Evolutionary conservation across 176 grass and related monocot species (phyloP).

Genomic region (Aegilops longissima): DNA sequence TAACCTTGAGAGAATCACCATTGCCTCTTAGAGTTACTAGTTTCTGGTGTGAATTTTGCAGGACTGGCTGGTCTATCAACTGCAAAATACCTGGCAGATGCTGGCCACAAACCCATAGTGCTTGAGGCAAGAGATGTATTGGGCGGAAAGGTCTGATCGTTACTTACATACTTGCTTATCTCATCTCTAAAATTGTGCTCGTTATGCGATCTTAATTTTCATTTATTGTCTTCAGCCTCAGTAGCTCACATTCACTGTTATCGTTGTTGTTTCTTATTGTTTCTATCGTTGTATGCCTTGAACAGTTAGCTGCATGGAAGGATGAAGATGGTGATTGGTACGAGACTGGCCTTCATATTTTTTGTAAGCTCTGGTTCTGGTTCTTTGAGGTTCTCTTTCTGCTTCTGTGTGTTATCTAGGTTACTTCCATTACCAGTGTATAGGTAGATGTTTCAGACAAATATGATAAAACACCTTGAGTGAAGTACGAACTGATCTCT

Average conservation of each 20-base stretch:
- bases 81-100: conserved; percentile 94
- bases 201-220: background rate
- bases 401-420: conserved; percentile 6
- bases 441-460: background rate
- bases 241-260: conserved; percentile 1
- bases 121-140: conserved; percentile 96
- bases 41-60: conserved; percentile 39
- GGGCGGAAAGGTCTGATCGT: conserved; percentile 77
- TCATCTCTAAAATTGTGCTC: background rate
- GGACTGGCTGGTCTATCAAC: conserved; percentile 91
- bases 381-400: background rate
- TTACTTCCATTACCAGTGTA: background rate
- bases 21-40: conserved; percentile 11
- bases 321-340: conserved; percentile 99
- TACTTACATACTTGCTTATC: conserved; percentile 23
- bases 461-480: background rate
- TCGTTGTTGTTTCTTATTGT: conserved; percentile 4
- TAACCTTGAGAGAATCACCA: background rate
- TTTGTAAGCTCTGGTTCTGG: conserved; percentile 56
- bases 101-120: conserved; percentile 90
- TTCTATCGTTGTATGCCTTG: conserved; percentile 14
- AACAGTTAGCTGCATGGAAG: conserved; percentile 92
- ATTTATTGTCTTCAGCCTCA: conserved; percentile 11
- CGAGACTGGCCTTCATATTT: conserved; percentile 90
- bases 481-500: background rate